phyloP scores from a whole-genome alignment of 1,284 basidiomycete species.

The Sporisorium graminicola region DNA sequence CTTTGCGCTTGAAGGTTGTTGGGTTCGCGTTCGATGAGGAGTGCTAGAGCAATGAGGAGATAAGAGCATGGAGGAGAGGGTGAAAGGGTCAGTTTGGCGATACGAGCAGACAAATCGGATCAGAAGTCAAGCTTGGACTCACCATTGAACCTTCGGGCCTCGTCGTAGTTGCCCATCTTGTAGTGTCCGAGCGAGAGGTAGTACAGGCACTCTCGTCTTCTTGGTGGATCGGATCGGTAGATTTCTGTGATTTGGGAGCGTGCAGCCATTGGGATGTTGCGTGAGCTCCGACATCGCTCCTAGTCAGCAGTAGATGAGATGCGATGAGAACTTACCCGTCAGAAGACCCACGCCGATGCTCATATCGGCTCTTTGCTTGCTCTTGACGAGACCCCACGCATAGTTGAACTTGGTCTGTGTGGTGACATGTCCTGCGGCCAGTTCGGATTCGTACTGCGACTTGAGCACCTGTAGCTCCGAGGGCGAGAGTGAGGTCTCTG shows the following conservation, averaged over 20 bases:
- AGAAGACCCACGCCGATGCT: conserved; percentile 87
- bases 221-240: conserved; percentile 86
- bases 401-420: conserved; percentile 99
- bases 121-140: conserved; percentile 59
- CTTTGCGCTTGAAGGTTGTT: conserved; percentile 93
- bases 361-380: conserved; percentile 67
- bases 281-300: not conserved
- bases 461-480: conserved; percentile 90
- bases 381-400: conserved; percentile 78
- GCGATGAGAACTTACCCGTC: conserved; percentile 74
- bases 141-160: conserved; percentile 95
- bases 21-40: conserved; percentile 92
- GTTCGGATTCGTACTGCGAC: conserved; percentile 88
- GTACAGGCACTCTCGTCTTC: conserved; percentile 94
- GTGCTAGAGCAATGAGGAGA: conserved; percentile 73
- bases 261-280: not conserved
- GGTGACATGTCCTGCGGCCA: conserved; percentile 82
- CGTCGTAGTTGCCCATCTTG: conserved; percentile 95
- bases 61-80: not conserved
- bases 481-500: conserved; percentile 85
- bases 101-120: not conserved
- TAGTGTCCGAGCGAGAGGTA: conserved; percentile 97
- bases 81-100: not conserved
- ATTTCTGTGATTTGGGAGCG: conserved; percentile 77
- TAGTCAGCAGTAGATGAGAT: not conserved